Conservation (phyloP, 139 green algal species). For the Astrephomene gubernaculifera region DNA sequence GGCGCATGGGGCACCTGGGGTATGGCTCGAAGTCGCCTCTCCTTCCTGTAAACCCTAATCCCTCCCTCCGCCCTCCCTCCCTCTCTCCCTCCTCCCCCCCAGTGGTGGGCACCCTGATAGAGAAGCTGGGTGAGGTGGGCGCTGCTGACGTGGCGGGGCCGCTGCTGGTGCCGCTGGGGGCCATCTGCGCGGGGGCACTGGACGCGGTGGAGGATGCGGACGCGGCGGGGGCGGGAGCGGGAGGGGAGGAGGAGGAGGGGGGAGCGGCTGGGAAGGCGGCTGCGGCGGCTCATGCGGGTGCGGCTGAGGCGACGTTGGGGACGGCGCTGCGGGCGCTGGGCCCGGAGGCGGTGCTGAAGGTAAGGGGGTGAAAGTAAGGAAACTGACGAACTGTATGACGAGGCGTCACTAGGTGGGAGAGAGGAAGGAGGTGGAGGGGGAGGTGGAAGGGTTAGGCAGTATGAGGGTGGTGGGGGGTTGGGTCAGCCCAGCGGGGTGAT, state of each 20-base stretch:
- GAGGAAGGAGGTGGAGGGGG: no score
- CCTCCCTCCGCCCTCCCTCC: no score
- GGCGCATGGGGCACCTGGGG: no score
- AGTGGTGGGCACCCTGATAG: slow-evolving; percentile 67
- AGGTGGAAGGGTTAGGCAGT: no score
- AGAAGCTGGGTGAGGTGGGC: slow-evolving; percentile 57
- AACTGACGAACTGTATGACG: no score
- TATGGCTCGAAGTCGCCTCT: no score
- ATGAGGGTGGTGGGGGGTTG: no score
- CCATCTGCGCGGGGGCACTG: slow-evolving; percentile 68
- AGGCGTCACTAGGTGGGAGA: no score
- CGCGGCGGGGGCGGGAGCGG: neutral
- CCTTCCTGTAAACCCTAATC: no score
- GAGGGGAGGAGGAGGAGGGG: neutral
- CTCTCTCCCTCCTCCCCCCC: neutral
- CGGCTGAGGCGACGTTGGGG: slow-evolving; percentile 76
- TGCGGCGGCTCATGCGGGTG: slow-evolving; percentile 40
- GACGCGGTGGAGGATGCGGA: slow-evolving; percentile 58
- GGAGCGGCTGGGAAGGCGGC: neutral
- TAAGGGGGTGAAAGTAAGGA: neutral
- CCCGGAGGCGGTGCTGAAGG: slow-evolving; percentile 72
- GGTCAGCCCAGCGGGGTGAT: no score
- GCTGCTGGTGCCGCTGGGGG: slow-evolving; percentile 63
- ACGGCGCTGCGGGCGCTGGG: slow-evolving; percentile 79
- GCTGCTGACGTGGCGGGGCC: slow-evolving; percentile 54